Evolutionary conservation across 1,284 basidiomycete species (phyloP), one percentile per base, ranked within the genome.

Genomic region (Schizophyllum commune): DNA sequence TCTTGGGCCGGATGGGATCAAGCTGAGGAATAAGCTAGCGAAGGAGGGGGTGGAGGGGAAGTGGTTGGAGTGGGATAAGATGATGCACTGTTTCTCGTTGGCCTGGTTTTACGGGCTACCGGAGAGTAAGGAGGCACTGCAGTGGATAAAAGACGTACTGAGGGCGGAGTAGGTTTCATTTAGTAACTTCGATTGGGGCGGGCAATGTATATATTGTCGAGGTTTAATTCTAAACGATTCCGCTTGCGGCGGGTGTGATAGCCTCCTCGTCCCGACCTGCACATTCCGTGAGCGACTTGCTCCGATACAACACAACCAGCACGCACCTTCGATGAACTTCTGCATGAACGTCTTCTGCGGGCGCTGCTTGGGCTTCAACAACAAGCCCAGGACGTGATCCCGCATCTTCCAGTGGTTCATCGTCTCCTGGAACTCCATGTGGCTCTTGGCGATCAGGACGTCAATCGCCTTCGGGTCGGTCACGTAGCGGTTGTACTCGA

Each of bases 321-420:
- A 79, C 85, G 58, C 70, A 89, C 89, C 91, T 71, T 91, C 88
- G 63, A 88, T 89, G 73, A 94, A 94, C 78, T 86, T 91, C 73
- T 94, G 83, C 79, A 94, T 77, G 73, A 94, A 94, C 19, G 86
- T 83, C 67, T 82, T 81, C 67, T 78, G 77, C 6, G 83, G 82
- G 62, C 82, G 75, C 56, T 78, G 74, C 57, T 78, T 75, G 3
- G 74, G 71, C 63, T 81, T 73, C 63, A 91, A 73, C 57, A 91
- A 69, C 39, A 89, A 81, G 5, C 88, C 89, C 71, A 86, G 73
- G 22, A 92, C 76, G 70, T 92, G 90, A 64, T 91, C 88, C 52
- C 79, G 78, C 78, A 92, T 90, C 74, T 96, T 96, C 95, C 95
- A 98, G 67, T 83, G 84, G 72, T 98, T 98, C 81, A 97, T 83